Percentiles rank a stretch among this genome's conserved stretches.
These are phyloP conservation scores for Porphyrellus cyaneotinctus DNA, from an alignment of 768 basidiomycete species.

Conservation along the genomic window DNA sequence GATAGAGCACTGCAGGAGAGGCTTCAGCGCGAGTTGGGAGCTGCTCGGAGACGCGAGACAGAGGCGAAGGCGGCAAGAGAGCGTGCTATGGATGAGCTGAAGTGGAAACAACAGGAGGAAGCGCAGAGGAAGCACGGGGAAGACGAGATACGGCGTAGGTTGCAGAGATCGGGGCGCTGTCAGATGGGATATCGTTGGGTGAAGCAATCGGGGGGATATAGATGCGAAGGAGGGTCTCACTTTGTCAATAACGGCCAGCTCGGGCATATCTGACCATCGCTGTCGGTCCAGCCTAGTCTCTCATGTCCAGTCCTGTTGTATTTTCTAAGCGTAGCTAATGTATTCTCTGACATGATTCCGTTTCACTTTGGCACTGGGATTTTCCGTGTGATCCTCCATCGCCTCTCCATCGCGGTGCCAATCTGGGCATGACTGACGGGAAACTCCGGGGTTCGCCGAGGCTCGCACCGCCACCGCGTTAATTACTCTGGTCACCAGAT, in stretches of 20 bases:
- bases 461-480: too few species aligned
- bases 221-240: conserved; percentile 46
- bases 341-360: too few species aligned
- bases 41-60: conserved; percentile 21
- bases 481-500: too few species aligned
- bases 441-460: too few species aligned
- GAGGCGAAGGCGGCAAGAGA: conserved; percentile 22
- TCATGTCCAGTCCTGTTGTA: not conserved
- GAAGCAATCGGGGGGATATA: conserved; percentile 37
- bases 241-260: conserved; percentile 34
- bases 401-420: too few species aligned
- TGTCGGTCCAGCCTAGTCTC: too few species aligned
- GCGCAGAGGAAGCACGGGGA: conserved; percentile 21
- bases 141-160: conserved; percentile 35
- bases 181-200: conserved; percentile 44
- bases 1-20: conserved; percentile 20
- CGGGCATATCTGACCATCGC: conserved; percentile 1
- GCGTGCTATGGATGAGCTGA: conserved; percentile 24
- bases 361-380: too few species aligned
- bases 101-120: conserved; percentile 36
- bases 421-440: too few species aligned
- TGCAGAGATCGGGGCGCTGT: conserved; percentile 50
- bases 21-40: conserved; percentile 25
- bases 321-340: too few species aligned
- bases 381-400: too few species aligned